Conservation (phyloP, 2,329 filamentous ascomycete species). For the Neocucurbitaria cava region DNA sequence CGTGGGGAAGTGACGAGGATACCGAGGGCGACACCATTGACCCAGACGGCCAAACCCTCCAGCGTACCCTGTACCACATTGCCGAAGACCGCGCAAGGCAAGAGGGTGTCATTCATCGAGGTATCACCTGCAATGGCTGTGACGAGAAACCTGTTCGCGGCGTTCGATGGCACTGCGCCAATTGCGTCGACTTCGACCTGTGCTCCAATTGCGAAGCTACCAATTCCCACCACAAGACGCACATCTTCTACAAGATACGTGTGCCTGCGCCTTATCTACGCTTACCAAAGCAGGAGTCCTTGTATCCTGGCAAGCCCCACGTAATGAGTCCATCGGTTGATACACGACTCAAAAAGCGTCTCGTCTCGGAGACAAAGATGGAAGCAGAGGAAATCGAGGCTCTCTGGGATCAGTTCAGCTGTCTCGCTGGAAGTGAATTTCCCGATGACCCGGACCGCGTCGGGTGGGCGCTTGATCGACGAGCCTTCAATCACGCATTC, state of each 20-base stretch:
- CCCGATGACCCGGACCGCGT: conserved; percentile 79
- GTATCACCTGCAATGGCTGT: conserved; percentile 91
- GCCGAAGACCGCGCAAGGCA: conserved; percentile 89
- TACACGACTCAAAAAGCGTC: conserved; percentile 69
- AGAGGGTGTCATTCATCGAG: conserved; percentile 81
- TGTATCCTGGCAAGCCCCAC: conserved; percentile 69
- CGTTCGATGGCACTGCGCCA: conserved; percentile 91
- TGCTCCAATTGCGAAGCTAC: conserved; percentile 90
- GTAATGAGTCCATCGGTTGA: conserved; percentile 73
- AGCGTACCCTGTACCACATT: conserved; percentile 86
- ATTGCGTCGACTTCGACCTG: conserved; percentile 94
- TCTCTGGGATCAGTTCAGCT: conserved; percentile 96
- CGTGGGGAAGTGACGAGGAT: conserved; percentile 38
- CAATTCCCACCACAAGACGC: conserved; percentile 81
- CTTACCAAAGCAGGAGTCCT: conserved; percentile 67
- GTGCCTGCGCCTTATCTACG: conserved; percentile 87
- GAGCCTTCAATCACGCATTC: conserved; percentile 90
- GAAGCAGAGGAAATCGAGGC: conserved; percentile 90
- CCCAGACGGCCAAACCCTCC: conserved; percentile 75
- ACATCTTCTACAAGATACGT: conserved; percentile 95
- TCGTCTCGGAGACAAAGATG: conserved; percentile 57
- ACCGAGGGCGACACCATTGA: conserved; percentile 51
- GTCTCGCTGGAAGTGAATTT: conserved; percentile 88
- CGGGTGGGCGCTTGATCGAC: conserved; percentile 84
- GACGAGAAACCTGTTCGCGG: conserved; percentile 88